phyloP scores from a whole-genome alignment of 352 stramenopile genomes.

The Phytophthora crassamura region DNA sequence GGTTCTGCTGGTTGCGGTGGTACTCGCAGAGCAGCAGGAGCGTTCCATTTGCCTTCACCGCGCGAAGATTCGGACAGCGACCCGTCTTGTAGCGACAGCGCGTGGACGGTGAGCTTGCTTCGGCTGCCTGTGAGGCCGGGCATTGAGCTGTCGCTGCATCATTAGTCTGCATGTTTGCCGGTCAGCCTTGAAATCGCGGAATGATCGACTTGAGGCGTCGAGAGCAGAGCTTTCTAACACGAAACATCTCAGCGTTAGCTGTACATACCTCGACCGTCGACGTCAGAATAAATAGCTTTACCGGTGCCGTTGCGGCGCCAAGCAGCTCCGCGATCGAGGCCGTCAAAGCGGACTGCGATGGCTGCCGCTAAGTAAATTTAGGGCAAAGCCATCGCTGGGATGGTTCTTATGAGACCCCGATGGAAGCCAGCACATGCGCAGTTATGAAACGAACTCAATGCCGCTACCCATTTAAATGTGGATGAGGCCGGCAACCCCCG shows the following conservation, averaged over 20 bases:
- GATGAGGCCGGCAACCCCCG: not conserved
- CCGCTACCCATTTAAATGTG: conserved; percentile 27
- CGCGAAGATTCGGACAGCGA: conserved; percentile 69
- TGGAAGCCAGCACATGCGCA: conserved; percentile 7
- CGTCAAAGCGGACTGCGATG: conserved; percentile 18
- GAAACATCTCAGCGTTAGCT: conserved; percentile 19
- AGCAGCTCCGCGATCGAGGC: conserved; percentile 16
- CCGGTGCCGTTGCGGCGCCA: conserved; percentile 23
- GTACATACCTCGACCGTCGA: not conserved
- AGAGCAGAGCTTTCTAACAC: not conserved
- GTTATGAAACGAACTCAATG: conserved; percentile 30
- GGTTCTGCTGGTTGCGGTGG: conserved; percentile 84
- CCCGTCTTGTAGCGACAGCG: conserved; percentile 87
- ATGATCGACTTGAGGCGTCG: conserved; percentile 13
- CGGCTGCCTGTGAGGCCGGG: not conserved
- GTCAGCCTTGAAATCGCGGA: conserved; percentile 28
- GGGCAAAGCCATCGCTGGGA: conserved; percentile 21
- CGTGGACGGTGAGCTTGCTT: conserved; percentile 9
- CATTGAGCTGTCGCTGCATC: not conserved
- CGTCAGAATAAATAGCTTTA: conserved; percentile 39
- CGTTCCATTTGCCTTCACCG: conserved; percentile 79
- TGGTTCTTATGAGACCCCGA: conserved; percentile 31
- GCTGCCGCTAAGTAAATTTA: conserved; percentile 35
- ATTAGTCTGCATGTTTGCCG: conserved; percentile 24
- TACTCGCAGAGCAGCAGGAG: conserved; percentile 82